Evolutionary conservation across 1,284 basidiomycete genomes (phyloP), one percentile per base, ranked within the genome.

Genomic region (Puccinia coronata): DNA sequence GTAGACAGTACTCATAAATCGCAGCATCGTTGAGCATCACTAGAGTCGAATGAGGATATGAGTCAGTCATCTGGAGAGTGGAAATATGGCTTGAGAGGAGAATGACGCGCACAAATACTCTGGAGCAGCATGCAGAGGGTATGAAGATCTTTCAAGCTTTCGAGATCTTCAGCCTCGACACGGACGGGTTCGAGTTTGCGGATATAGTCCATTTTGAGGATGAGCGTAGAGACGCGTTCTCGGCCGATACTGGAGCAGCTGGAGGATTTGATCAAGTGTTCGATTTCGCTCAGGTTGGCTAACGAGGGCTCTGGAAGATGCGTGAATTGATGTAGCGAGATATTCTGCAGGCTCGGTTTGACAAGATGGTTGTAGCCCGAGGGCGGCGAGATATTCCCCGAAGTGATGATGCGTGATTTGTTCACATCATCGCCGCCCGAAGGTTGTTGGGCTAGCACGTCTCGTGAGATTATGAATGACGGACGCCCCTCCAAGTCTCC

Each of bases 21-120:
- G 90, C 90, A 86, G 95, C 95, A 87, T 99, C 97, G 86, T 98
- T 98, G 85, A 98, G 90, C 88, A 94, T 91, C 82, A 99, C 95
- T 97, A 23, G 9, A 23, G 84, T n/a, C 25, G 55, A 80, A 72
- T 39, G 36, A n/a, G n/a, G 71, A 69, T 65, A 71, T 31, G 3
- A 36, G 55, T 72, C 5, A 49, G 25, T 41, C 3, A 28, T 11
- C 3, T 23, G 25, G 18, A n/a, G n/a, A n/a, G 43, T 11, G 23
- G 55, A 43, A 41, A 34, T 5, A 61, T 16, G 51, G 55, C 41
- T 18, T 41, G 18, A 18, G 20, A 73, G 28, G 71, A 69, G 12
- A 55, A 28, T 47, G n/a, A 6, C 28, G 90, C 94, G 86, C 87
- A 97, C 95, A 88, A 84, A 99, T 96, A 16, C 93, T 94, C 87